Conservation (phyloP, 495 filamentous ascomycete species). For the Penicillium nucicola region DNA sequence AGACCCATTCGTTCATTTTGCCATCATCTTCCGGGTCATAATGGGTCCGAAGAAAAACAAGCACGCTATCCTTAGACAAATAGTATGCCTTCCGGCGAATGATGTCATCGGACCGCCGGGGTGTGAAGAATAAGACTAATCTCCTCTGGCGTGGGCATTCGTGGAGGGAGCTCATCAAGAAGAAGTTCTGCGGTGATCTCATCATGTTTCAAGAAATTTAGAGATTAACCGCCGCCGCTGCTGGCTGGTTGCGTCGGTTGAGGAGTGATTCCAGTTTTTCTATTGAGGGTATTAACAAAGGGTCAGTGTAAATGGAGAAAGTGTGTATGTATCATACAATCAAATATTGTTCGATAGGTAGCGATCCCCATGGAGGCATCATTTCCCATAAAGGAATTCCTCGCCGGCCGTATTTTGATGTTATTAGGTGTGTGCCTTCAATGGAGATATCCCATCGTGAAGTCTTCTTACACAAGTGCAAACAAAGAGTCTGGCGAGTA, state of each 20-base stretch:
- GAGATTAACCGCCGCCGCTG: constrained; percentile 13
- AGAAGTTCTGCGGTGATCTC: constrained; percentile 4
- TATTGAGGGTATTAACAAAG: not conserved
- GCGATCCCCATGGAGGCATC: not conserved
- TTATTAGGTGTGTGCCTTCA: too few species aligned
- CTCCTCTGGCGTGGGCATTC: constrained; percentile 10
- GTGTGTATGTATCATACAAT: not conserved
- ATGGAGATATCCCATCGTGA: too few species aligned
- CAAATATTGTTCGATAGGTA: not conserved
- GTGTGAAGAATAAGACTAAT: constrained; percentile 12
- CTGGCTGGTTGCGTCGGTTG: constrained; percentile 1
- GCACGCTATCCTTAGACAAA: not conserved
- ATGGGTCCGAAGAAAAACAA: constrained; percentile 11
- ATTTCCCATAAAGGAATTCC: not conserved
- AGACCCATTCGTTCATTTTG: constrained; percentile 5
- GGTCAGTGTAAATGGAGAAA: not conserved
- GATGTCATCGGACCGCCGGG: constrained; percentile 4
- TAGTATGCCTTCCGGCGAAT: constrained; percentile 9
- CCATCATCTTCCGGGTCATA: constrained; percentile 12
- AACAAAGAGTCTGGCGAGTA: too few species aligned
- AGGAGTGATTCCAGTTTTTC: constrained; percentile 9
- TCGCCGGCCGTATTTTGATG: too few species aligned
- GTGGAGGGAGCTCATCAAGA: not conserved
- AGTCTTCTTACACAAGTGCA: too few species aligned
- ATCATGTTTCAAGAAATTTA: constrained; percentile 12